Base-by-base conservation (phyloP, 371 early-diverging fungal genomes). In the Mortierella sp. region DNA sequence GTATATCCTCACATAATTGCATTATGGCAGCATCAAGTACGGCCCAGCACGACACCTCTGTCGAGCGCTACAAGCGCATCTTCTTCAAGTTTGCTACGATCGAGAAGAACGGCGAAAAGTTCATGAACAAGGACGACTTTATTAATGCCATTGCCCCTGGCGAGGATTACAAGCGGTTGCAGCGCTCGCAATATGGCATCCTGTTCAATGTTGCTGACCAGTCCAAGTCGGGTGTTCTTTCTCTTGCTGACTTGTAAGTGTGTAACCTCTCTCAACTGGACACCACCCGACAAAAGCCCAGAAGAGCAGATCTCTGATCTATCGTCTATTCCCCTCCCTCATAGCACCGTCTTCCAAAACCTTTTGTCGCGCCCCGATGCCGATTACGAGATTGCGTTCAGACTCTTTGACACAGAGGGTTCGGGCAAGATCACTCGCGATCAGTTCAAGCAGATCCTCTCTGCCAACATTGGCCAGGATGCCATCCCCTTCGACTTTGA, bases 381-480 rank as follows among this genome's bases (percentile, higher is more conserved):
- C 16, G 93, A 93, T 63, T 91, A 87, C 62, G 88, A 91, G 68
- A 84, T 95, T 58, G 90, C 91, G 26, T 93, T 92, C 77, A 84
- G 88, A 26, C 75, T 90, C 46, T 90, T 91, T 75, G 88, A 90
- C 74, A 63, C 84, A 52, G 66, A 82, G 57, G 84, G 86, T 45
- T 86, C 82, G 2, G 90, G 87, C 68, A 85, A 88, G 76, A 81
- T 88, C 55, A 85, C 87, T n/a, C 80, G 88, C 60, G 87, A 87
- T 46, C 87, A 88, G 64, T 87, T 92, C 82, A 88, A 87, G 71
- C 64, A 82, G 4, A 86, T 89, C 7, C 73, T 92, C 15, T 75
- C 82, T 1, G 72, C 81, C 60, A 84, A 86, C 59, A 68, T 86
- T 70, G 83, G 82, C 4, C 72, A 64, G 28, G 86, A 87, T 57